Evolutionary conservation across 2,329 filamentous ascomycete species (phyloP), one percentile per base, ranked within the genome.

Genomic region (Lachnellula subtilissima): DNA sequence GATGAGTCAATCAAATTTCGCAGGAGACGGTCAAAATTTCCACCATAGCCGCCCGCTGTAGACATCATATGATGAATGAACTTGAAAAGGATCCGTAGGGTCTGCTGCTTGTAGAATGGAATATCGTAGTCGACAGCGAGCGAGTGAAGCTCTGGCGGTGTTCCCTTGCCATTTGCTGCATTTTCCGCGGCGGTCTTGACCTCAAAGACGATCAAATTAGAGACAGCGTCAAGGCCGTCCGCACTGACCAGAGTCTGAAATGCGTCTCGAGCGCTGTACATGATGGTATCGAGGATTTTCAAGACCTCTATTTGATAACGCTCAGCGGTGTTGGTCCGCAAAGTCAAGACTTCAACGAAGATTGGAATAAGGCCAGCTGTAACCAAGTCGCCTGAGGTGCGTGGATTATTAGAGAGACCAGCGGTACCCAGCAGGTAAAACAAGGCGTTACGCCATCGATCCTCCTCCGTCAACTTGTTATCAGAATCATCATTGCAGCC

Each of bases 11-110:
- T 95, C 57, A 99, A 75, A 68, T 97, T 99, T 53, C 95, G 85
- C 64, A 99, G 78, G 5, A 97, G 77, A 37, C 94, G 87, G 69
- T 97, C 94, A 54, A 92, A 93, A 56, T 92, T 94, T 56, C 88
- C 89, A 54, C 89, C 81, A 60, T 79, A 82, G 39, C 77, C 77
- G 61, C 80, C 84, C 71, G 76, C 86, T 80, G 80, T 95, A 72
- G 74, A 88, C 87, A 97, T 96, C 75, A 97, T 87, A 70, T 97
- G 92, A 65, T 96, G 92, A 60, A 96, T 88, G 69, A 97, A 96
- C 71, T 96, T 97, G 72, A 99, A 87, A 46, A 97, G 78, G 84
- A 90, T 95, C 67, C 95, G 92, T 32, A 99, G 78, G 17, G 91
- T 93, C 71, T 96, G 91, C 70, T 97, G 94, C 64, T 96, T 88